Base-by-base conservation (phyloP, 176 grass and related monocot genomes). In the Eremochloa ophiuroides region DNA sequence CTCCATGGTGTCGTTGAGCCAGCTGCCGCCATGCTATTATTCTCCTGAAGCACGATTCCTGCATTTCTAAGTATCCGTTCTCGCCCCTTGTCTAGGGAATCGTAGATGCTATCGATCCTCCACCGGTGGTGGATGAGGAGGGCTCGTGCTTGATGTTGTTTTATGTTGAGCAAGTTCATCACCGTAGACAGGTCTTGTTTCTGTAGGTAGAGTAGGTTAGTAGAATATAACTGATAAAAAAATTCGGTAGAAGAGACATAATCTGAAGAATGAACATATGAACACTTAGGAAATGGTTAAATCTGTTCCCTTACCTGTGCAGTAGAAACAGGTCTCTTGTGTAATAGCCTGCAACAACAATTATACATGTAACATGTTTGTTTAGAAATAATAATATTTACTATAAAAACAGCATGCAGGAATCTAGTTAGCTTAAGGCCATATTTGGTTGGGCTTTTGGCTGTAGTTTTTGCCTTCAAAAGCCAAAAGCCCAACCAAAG, bases 81-180 rank as follows among this genome's bases (percentile, higher is more conserved):
- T 81, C 50, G 77, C 2, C 91, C 91, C 71, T 89, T 89, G 34
- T 81, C 91, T 2, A 92, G 18, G 58, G 33, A 27, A 31, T 92
- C 87, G 4, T 51, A 89, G 40, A 92, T 77, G 33, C 59, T 10
- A 53, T 92, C 80, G 10, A 87, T 55, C 59, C 80, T 84, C 91
- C 91, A 92, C 20, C 76, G 80, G 47, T 92, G 87, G 61, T 78
- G 69, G 48, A 87, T 92, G 50, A 92, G 81, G 26, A 92, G 84
- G 11, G 76, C 1, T n/a, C 84, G 83, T 0, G 91, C 91, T 7
- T 92, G 84, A 20, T 89, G 65, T 77, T 86, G 80, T 40, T 89
- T 92, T 72, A 92, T 53, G 26, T 74, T 31, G 43, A 92, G 61
- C 84, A 92, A 86, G 62, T 81, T 83, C 84, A 84, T 92, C 25